Percentiles rank a stretch among this genome's conserved stretches.
These are phyloP conservation scores for Rubia yunnanensis DNA, from an alignment of 257 asterid species.

Conservation along the genomic window DNA sequence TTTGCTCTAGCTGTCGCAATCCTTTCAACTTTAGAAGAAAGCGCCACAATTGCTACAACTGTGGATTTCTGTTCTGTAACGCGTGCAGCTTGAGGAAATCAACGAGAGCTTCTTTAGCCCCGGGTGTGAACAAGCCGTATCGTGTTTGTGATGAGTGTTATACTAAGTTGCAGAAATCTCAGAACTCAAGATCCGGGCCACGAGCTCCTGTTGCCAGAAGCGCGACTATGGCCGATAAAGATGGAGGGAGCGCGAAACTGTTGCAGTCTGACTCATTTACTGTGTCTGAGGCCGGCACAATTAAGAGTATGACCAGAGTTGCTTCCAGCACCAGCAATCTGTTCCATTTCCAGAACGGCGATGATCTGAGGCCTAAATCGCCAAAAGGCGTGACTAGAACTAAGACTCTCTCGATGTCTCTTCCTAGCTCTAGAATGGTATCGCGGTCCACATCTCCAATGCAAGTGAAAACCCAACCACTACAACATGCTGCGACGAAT, in stretches of 20 bases:
- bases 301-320: constrained; percentile 18
- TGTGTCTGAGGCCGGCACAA: constrained; percentile 29
- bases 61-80: constrained; percentile 81
- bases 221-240: constrained; percentile 28
- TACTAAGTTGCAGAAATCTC: constrained; percentile 45
- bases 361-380: constrained; percentile 41
- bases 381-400: constrained; percentile 32
- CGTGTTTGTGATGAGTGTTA: constrained; percentile 96
- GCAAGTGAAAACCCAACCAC: constrained; percentile 32
- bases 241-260: constrained; percentile 33
- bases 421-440: constrained; percentile 39
- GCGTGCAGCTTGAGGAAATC: constrained; percentile 63
- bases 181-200: constrained; percentile 24
- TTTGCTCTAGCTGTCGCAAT: constrained; percentile 62
- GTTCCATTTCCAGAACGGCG: constrained; percentile 36
- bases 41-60: constrained; percentile 91
- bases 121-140: constrained; percentile 57
- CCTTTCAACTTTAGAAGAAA: constrained; percentile 70
- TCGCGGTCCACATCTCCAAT: constrained; percentile 58
- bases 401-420: constrained; percentile 29
- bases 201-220: constrained; percentile 35
- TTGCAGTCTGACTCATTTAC: constrained; percentile 58
- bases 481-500: constrained; percentile 26
- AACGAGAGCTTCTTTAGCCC: constrained; percentile 74
- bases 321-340: constrained; percentile 31